A percentile compares a stretch with the other conserved stretches of the same genome.
These are phyloP conservation scores for Chrysoporthe puriensis DNA, from an alignment of 2,329 filamentous ascomycete genomes.

Conservation along the genomic window DNA sequence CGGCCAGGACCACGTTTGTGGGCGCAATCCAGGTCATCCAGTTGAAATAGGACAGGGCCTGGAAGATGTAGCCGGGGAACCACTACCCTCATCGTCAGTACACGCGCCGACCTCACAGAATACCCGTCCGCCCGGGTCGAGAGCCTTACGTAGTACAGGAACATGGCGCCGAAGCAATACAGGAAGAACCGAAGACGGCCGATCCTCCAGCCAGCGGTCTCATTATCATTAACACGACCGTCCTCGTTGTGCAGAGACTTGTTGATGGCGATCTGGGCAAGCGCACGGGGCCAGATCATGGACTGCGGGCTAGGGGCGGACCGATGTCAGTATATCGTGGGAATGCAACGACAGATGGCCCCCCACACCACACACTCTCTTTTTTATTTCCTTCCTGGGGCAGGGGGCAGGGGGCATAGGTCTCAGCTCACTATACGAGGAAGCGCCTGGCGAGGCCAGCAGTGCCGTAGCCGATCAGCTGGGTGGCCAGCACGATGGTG, in stretches of 20 bases:
- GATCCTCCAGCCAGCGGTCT: constrained; percentile 46
- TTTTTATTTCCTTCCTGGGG: no score
- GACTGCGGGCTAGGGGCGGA: constrained; percentile 41
- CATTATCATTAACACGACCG: constrained; percentile 36
- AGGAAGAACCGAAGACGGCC: constrained; percentile 52
- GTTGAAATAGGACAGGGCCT: constrained; percentile 50
- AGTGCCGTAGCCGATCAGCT: constrained; percentile 60
- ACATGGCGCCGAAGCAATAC: constrained; percentile 49
- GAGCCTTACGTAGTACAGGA: constrained; percentile 46
- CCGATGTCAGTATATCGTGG: background rate
- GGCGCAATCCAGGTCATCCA: constrained; percentile 60
- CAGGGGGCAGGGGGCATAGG: background rate
- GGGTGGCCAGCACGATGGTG: constrained; percentile 52
- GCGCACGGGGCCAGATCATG: constrained; percentile 54
- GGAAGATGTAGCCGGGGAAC: constrained; percentile 55
- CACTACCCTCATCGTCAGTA: constrained; percentile 34
- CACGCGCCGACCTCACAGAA: background rate
- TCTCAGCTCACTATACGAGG: constrained; percentile 47
- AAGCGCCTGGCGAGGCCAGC: constrained; percentile 55
- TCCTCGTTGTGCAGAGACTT: constrained; percentile 50
- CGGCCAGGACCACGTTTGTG: constrained; percentile 38
- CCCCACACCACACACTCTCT: no score
- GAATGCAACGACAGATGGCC: background rate
- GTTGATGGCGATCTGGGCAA: constrained; percentile 53
- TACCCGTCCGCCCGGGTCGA: background rate